A percentile compares a stretch with the other conserved stretches of the same genome.
Conservation (phyloP, 1,139 yeast genomes). For the Lodderomyces theae region DNA sequence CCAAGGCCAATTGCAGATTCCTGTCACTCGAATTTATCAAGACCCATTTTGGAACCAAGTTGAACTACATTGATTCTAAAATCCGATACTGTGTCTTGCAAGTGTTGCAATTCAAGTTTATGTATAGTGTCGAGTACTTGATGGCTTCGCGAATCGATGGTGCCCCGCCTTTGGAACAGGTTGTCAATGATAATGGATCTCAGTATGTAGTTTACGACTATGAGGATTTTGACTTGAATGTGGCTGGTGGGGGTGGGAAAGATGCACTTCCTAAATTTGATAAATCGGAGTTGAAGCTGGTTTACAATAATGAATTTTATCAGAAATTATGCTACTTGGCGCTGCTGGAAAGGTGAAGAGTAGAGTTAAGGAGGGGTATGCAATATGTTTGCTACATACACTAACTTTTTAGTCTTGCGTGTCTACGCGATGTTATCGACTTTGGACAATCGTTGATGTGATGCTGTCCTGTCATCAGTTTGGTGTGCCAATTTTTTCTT, state of each 20-base stretch:
- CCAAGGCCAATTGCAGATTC: conserved; percentile 1
- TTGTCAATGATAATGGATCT: neutral
- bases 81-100: conserved; percentile 4
- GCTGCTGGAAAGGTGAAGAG: neutral
- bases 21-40: neutral
- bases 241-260: neutral
- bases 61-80: neutral
- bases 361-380: too few species aligned
- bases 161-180: conserved; percentile 1
- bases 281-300: neutral
- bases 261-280: conserved; percentile 1
- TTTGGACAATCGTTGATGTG: too few species aligned
- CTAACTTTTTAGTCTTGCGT: too few species aligned
- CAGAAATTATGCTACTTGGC: neutral
- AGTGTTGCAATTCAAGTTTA: conserved; percentile 2
- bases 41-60: conserved; percentile 1
- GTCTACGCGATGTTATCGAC: too few species aligned
- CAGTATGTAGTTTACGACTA: conserved; percentile 1
- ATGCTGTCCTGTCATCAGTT: too few species aligned
- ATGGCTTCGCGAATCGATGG: neutral
- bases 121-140: conserved; percentile 4
- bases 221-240: conserved; percentile 4
- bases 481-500: too few species aligned
- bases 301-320: conserved; percentile 6
- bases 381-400: too few species aligned